Evolutionary conservation across 2,329 filamentous ascomycete genomes (phyloP), one percentile per base, ranked within the genome.

Genomic region (Penicillium freii): DNA sequence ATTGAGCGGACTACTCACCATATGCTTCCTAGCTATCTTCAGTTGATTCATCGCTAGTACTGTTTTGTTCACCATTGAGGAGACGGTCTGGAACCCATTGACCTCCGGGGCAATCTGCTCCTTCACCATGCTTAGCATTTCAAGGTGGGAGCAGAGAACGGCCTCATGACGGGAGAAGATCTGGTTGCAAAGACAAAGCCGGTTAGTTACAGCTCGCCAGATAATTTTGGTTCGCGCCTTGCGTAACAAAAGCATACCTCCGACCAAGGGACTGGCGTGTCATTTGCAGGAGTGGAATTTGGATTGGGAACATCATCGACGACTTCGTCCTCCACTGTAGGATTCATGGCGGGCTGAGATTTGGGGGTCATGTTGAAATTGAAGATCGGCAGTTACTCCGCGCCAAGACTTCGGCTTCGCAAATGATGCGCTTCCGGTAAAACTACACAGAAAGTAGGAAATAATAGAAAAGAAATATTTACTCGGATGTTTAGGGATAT

Each of bases 121-220:
- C 47, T 71, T 69, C 2, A 78, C 65, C 57, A 70, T 66, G 17
- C 71, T 65, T 9, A 78, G 63, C 62, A 78, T 70, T 45, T 72
- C 66, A 2, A 77, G 55, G 58, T 80, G 77, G 4, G 70, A 73
- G 34, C 69, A 65, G 3, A 79, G 64, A 29, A 76, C 61, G 2
- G 63, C 70, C n/a, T 77, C 73, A 60, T 79, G 77, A 39, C 73
- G 74, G 13, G 69, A 62, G 54, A 75, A 76, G 23, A 78, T 63
- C 76, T 78, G 47, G 5, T 31, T n/a, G 19, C 11, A 52, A 38
- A 42, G 9, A 33, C 10, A 36, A 13, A 25, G 31, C 19, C 13
- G 13, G 42, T 57, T 43, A 57, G 49, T 29, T 19, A 7, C 29
- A 47, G 33, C 8, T 46, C 29, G 19, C 29, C 21, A 13, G 5